Base-by-base conservation (phyloP, 495 filamentous ascomycete species). In the Penicillium dipodomyicola region DNA sequence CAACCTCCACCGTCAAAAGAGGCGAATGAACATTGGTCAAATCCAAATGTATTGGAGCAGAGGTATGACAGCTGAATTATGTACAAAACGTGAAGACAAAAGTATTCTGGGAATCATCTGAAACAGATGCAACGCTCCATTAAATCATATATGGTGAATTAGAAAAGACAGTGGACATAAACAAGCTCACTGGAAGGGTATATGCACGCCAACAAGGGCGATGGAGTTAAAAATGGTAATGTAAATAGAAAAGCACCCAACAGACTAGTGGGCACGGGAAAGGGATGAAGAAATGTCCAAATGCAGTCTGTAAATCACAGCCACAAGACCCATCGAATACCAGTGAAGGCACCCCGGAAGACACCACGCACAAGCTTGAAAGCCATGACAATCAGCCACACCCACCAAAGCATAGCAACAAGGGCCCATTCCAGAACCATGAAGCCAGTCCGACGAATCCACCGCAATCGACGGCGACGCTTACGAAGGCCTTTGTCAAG, bases 331-430 rank as follows among this genome's bases (percentile, higher is more conserved):
- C 92, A 96, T 62, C 80, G 72, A 14, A 87, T 71, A 41, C 78
- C 79, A 27, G 80, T 73, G 4, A 85, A 68, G 8, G 82, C 63
- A 4, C 83, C 87, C 39, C 77, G 78, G 27, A 86, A 77, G 12
- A 84, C 60, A 17, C 85, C 84, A 29, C 85, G 73, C 1, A 87
- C 60, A 20, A 90, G 56, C 54, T 87, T 78, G 49, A 85, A 76
- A 12, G 85, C 77, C 78, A 90, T 85, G 17, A 92, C 89, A 44
- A 91, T 74, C 50, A 90, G 77, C 89, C 89, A 93, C 10, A 90
- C 86, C 69, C 86, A 88, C 89, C 89, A 93, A 79, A 93, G 84
- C 53, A 89, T 80, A 15, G 84, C 88, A 32, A 93, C 84, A 22
- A 93, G 77, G 29, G 82, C 79, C 89, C 89, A 93, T 76, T 93